phyloP scores from a whole-genome alignment of 768 basidiomycete genomes.

The Austroboletus festivus region DNA sequence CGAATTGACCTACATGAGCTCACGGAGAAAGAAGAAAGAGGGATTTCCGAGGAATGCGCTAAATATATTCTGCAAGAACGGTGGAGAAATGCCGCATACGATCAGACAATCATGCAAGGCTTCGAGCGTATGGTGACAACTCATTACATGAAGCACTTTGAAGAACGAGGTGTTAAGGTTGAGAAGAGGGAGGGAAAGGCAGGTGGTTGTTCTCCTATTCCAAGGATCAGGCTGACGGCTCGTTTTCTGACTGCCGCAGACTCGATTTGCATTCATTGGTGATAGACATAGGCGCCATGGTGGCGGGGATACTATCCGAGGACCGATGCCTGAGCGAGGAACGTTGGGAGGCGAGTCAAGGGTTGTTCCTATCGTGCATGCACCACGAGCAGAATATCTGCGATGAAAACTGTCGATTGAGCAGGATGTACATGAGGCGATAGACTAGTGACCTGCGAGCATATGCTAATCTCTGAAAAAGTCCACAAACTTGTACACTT shows the following conservation, averaged over 20 bases:
- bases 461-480: too few relatives aligned
- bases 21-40: slow-evolving; percentile 30
- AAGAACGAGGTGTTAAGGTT: slow-evolving; percentile 16
- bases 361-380: slow-evolving; percentile 24
- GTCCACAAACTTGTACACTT: too few relatives aligned
- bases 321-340: slow-evolving; percentile 24
- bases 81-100: slow-evolving; percentile 39
- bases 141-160: slow-evolving; percentile 26
- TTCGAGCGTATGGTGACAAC: slow-evolving; percentile 24
- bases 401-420: background rate
- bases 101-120: slow-evolving; percentile 18
- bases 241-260: slow-evolving; percentile 5
- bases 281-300: slow-evolving; percentile 3
- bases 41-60: slow-evolving; percentile 20
- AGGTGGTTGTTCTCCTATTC: slow-evolving; percentile 2
- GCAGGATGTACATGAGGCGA: background rate
- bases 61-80: slow-evolving; percentile 27
- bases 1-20: slow-evolving; percentile 46
- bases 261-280: slow-evolving; percentile 7
- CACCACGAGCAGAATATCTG: slow-evolving; percentile 5
- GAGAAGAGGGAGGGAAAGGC: slow-evolving; percentile 18
- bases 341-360: slow-evolving; percentile 24
- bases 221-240: background rate
- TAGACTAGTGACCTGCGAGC: background rate
- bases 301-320: slow-evolving; percentile 8